Evolutionary conservation across 257 asterid genomes (phyloP).

Genomic region (Plantago major): DNA sequence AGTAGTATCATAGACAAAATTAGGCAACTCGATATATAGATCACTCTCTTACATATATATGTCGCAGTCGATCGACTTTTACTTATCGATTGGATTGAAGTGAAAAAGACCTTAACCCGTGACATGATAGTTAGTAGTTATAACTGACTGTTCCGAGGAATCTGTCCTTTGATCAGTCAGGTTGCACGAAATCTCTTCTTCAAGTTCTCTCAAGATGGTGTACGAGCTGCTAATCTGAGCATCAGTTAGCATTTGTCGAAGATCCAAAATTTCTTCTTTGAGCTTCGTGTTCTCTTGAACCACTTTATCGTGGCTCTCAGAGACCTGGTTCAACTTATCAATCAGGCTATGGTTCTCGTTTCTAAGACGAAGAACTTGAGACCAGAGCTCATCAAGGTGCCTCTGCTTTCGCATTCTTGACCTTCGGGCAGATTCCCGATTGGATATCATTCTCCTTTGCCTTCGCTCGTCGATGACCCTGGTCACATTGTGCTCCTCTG

Average conservation of each 20-base stretch:
- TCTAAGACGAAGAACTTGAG: slow-evolving; percentile 33
- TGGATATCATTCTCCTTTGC: slow-evolving; percentile 55
- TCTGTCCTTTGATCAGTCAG: neutral
- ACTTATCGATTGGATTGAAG: neutral
- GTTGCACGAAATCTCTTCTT: slow-evolving; percentile 12
- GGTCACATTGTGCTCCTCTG: slow-evolving; percentile 29
- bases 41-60: neutral
- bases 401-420: slow-evolving; percentile 66
- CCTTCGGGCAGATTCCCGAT: slow-evolving; percentile 58
- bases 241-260: slow-evolving; percentile 26
- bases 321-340: slow-evolving; percentile 28
- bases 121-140: slow-evolving; percentile 1
- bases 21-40: neutral
- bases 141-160: slow-evolving; percentile 8
- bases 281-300: slow-evolving; percentile 35
- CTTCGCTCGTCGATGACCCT: slow-evolving; percentile 34
- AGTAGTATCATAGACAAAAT: neutral
- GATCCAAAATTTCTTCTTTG: slow-evolving; percentile 36
- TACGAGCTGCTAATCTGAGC: slow-evolving; percentile 17
- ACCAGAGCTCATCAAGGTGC: slow-evolving; percentile 51
- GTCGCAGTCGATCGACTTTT: neutral
- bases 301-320: slow-evolving; percentile 30
- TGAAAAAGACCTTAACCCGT: neutral
- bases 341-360: slow-evolving; percentile 30
- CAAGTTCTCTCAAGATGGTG: slow-evolving; percentile 22